Percentiles rank a stretch among this genome's conserved stretches.
Conservation (phyloP, 257 asterid species). For the Marsdenia floribunda region DNA sequence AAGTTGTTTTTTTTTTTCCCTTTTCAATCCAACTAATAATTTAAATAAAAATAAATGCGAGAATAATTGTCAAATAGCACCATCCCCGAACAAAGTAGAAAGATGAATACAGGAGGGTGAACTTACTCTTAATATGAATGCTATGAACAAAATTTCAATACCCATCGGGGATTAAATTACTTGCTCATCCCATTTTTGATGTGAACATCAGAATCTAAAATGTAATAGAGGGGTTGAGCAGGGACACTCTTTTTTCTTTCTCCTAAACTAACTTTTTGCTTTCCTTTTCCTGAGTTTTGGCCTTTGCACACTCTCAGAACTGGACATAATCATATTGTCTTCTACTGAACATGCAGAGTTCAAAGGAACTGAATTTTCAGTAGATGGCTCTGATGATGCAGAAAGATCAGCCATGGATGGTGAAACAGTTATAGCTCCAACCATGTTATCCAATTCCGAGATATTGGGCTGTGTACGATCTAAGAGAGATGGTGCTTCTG, state of each 20-base stretch:
- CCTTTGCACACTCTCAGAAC: constrained; percentile 4
- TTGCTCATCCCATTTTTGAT: background rate
- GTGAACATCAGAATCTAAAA: background rate
- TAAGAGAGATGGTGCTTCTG: constrained; percentile 16
- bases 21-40: no score
- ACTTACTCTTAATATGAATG: no score
- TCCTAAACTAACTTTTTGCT: constrained; percentile 11
- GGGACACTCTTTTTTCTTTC: background rate
- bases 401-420: constrained; percentile 27
- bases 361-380: constrained; percentile 19
- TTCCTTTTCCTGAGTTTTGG: constrained; percentile 26
- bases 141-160: background rate
- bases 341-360: constrained; percentile 17
- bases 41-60: no score
- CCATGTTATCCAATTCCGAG: constrained; percentile 34
- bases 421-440: constrained; percentile 26
- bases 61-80: no score
- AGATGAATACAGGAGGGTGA: no score
- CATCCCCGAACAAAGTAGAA: no score
- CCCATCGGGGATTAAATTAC: background rate
- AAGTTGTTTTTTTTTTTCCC: no score
- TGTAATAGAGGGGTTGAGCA: background rate
- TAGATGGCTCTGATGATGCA: constrained; percentile 18
- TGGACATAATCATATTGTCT: constrained; percentile 6
- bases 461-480: constrained; percentile 20